phyloP scores from a whole-genome alignment of 208 protist genomes.

The Balamuthia mandrillaris region DNA sequence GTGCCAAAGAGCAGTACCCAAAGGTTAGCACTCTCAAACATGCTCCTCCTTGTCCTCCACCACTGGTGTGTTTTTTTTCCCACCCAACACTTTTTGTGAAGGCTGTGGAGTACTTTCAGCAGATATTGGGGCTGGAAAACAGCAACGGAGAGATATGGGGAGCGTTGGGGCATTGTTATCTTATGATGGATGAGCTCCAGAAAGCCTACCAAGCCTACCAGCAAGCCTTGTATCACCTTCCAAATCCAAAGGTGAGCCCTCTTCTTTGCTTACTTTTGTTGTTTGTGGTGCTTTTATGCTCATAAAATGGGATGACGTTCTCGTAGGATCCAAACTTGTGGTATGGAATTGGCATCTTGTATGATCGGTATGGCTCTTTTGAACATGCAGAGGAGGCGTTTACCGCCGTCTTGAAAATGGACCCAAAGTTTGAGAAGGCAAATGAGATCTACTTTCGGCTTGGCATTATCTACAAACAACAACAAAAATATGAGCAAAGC shows the following conservation, averaged over 20 bases:
- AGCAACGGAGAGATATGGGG: slow-evolving; percentile 68
- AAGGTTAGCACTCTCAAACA: slow-evolving; percentile 43
- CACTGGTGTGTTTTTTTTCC: not conserved
- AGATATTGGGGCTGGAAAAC: slow-evolving; percentile 45
- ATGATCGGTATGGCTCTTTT: slow-evolving; percentile 70
- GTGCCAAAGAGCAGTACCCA: slow-evolving; percentile 56
- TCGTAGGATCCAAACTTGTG: slow-evolving; percentile 73
- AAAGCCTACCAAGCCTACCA: slow-evolving; percentile 73
- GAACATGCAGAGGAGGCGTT: slow-evolving; percentile 77
- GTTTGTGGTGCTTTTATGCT: not conserved
- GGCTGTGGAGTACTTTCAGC: slow-evolving; percentile 63
- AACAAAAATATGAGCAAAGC: slow-evolving; percentile 63
- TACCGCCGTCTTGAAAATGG: slow-evolving; percentile 68
- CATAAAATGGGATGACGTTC: not conserved
- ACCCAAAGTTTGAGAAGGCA: slow-evolving; percentile 68
- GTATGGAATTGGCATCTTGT: slow-evolving; percentile 78
- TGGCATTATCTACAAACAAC: slow-evolving; percentile 74
- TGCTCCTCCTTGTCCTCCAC: not conserved
- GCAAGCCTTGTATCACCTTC: slow-evolving; percentile 69
- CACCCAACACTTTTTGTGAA: not conserved
- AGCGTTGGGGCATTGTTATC: slow-evolving; percentile 63
- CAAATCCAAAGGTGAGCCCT: slow-evolving; percentile 57
- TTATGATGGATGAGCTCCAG: slow-evolving; percentile 72
- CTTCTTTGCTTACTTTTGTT: not conserved
- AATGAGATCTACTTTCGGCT: slow-evolving; percentile 73